These are phyloP conservation scores for Fusarium incarnatum DNA, from an alignment of 2,329 filamentous ascomycete species.

Conservation along the genomic window DNA sequence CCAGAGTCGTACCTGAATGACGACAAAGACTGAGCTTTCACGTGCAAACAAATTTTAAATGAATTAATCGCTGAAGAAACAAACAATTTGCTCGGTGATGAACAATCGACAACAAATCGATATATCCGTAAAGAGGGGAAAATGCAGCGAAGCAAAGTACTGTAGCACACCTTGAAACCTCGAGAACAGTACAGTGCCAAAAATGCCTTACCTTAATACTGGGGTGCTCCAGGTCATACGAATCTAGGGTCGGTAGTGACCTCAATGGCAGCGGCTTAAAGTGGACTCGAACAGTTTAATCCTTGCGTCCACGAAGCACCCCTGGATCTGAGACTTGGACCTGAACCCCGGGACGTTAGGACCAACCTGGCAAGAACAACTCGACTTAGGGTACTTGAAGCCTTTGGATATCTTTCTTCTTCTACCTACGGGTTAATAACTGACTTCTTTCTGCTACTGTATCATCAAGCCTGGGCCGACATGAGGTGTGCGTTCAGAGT, in stretches of 20 bases:
- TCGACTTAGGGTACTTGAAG: background rate
- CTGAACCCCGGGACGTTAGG: background rate
- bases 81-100: background rate
- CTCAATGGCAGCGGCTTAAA: slow-evolving; percentile 39
- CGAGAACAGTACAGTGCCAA: slow-evolving; percentile 6
- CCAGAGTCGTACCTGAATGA: slow-evolving; percentile 13
- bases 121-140: slow-evolving; percentile 24
- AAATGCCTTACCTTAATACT: slow-evolving; percentile 5
- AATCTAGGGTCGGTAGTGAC: slow-evolving; percentile 21
- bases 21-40: slow-evolving; percentile 14
- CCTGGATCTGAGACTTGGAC: slow-evolving; percentile 21
- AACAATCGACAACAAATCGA: background rate
- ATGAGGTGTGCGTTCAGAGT: background rate
- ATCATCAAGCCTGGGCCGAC: background rate
- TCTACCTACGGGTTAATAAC: background rate
- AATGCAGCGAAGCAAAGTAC: slow-evolving; percentile 16
- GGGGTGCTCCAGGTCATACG: slow-evolving; percentile 12
- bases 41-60: background rate
- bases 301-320: slow-evolving; percentile 33
- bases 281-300: slow-evolving; percentile 23
- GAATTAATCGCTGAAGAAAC: background rate
- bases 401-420: background rate
- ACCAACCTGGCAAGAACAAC: background rate
- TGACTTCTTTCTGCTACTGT: background rate
- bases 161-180: slow-evolving; percentile 9